Evolutionary conservation across 192 early-diverging fungal genomes (phyloP).

Genomic region (Borealophlyctis nickersoniae): DNA sequence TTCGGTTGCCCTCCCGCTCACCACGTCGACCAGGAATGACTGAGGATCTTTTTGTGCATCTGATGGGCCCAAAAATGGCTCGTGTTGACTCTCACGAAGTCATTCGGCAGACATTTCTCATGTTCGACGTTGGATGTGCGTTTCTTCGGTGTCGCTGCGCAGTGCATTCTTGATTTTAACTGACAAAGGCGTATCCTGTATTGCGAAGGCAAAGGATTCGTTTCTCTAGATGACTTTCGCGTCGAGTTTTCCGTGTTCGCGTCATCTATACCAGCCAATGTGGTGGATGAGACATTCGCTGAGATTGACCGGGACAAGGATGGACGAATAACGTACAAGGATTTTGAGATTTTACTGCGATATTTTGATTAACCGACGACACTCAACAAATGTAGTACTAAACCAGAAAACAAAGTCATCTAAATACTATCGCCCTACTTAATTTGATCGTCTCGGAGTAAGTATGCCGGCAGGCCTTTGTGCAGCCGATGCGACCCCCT

Average conservation of each 20-base stretch:
- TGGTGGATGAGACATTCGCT: slow-evolving; percentile 28
- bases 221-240: slow-evolving; percentile 19
- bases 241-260: slow-evolving; percentile 6
- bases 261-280: slow-evolving; percentile 11
- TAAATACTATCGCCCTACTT: too few species aligned
- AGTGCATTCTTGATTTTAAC: background rate
- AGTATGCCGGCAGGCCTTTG: too few species aligned
- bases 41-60: slow-evolving; percentile 16
- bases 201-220: slow-evolving; percentile 32
- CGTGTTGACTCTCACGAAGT: slow-evolving; percentile 14
- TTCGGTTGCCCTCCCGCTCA: background rate
- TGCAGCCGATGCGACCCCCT: too few species aligned
- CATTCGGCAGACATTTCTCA: slow-evolving; percentile 33
- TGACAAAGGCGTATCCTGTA: background rate
- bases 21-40: slow-evolving; percentile 16
- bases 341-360: slow-evolving; percentile 40
- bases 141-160: background rate
- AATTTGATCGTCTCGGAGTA: too few species aligned
- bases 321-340: slow-evolving; percentile 31
- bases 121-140: slow-evolving; percentile 22
- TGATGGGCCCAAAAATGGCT: slow-evolving; percentile 14
- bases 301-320: slow-evolving; percentile 26
- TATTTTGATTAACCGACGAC: too few species aligned
- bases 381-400: too few species aligned
- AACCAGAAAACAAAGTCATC: too few species aligned